Conservation (phyloP, 1,139 yeast genomes). For the Hansenula lynferdii region DNA sequence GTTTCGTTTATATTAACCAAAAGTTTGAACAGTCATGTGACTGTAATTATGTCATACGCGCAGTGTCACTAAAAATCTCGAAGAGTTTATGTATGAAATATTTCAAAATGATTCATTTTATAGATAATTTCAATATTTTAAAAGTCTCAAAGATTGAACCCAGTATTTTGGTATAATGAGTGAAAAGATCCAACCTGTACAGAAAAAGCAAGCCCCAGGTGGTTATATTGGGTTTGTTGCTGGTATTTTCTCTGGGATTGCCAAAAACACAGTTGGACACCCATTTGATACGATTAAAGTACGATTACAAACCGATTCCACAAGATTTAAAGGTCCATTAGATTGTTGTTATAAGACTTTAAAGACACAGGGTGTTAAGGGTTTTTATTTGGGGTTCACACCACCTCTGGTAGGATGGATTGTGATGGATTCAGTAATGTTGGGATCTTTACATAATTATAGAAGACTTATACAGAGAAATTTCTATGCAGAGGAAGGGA, state of each 20-base stretch:
- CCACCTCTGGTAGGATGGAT: slow-evolving; percentile 95
- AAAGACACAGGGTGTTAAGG: slow-evolving; percentile 66
- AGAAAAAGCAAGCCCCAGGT: slow-evolving; percentile 15
- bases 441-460: slow-evolving; percentile 80
- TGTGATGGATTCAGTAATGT: slow-evolving; percentile 84
- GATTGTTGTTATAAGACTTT: slow-evolving; percentile 76
- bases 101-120: no score
- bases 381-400: slow-evolving; percentile 84
- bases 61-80: no score
- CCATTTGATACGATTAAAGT: slow-evolving; percentile 93
- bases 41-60: no score
- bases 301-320: slow-evolving; percentile 78
- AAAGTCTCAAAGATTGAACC: no score
- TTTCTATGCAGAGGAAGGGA: slow-evolving; percentile 49
- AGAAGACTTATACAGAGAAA: slow-evolving; percentile 61
- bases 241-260: slow-evolving; percentile 82
- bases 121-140: no score
- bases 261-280: slow-evolving; percentile 87
- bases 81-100: no score
- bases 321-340: slow-evolving; percentile 74
- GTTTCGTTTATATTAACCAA: no score
- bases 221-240: slow-evolving; percentile 77
- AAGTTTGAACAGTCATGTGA: no score
- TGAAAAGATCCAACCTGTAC: not conserved
- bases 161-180: no score